Percentiles rank a stretch among this genome's conserved stretches.
phyloP scores from a whole-genome alignment of 2,329 filamentous ascomycete species.

The Pseudogymnoascus sp. region DNA sequence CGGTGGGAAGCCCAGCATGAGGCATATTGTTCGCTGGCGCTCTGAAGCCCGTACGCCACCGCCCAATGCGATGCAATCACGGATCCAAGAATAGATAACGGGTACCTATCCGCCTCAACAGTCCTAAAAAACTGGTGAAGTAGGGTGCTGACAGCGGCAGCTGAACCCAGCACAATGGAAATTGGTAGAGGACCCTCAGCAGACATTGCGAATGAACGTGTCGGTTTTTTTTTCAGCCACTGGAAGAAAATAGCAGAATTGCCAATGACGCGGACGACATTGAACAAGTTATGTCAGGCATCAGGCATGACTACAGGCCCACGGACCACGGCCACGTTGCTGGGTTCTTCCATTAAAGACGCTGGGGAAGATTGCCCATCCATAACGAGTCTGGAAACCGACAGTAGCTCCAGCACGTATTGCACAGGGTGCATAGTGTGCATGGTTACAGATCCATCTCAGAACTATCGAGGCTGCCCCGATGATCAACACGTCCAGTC shows the following conservation, averaged over 20 bases:
- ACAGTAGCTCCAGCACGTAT: not conserved
- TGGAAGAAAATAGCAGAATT: not conserved
- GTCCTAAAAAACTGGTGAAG: slow-evolving; percentile 3
- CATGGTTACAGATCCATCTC: not conserved
- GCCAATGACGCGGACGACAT: not conserved
- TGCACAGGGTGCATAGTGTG: not conserved
- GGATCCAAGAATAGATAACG: slow-evolving; percentile 2
- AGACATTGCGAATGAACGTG: not conserved
- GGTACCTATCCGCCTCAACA: not conserved
- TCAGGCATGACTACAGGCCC: not conserved
- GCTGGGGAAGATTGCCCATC: not conserved
- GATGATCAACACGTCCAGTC: not conserved
- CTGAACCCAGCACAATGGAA: slow-evolving; percentile 5
- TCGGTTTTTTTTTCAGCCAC: not conserved
- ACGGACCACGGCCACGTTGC: not conserved
- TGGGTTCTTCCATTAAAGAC: not conserved
- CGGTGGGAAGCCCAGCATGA: not conserved
- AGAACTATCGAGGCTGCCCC: not conserved
- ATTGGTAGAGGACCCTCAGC: not conserved
- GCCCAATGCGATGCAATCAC: slow-evolving; percentile 1
- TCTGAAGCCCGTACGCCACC: not conserved
- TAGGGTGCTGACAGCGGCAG: not conserved
- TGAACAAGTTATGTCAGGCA: not conserved
- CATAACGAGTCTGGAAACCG: not conserved
- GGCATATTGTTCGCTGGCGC: not conserved